Evolutionary conservation across 306 rosid genomes (phyloP).

Genomic region (Vicia villosa): DNA sequence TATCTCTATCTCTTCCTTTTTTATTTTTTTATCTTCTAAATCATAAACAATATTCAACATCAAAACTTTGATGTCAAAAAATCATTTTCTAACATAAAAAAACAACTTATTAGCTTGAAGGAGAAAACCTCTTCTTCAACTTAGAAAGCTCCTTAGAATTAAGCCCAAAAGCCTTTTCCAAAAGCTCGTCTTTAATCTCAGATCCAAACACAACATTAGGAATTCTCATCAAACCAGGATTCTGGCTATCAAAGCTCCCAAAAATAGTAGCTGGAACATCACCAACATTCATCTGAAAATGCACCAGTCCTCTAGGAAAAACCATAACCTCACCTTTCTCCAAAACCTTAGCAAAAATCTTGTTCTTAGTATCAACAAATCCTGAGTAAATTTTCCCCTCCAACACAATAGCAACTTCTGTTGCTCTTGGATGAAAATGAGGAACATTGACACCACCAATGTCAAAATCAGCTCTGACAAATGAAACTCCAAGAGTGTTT

Average conservation of each 20-base stretch:
- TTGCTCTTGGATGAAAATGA: slow-evolving; percentile 87
- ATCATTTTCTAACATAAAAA: background rate
- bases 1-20: too few species aligned
- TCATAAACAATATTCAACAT: background rate
- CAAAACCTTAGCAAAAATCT: slow-evolving; percentile 73
- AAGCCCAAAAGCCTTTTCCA: slow-evolving; percentile 90
- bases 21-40: too few species aligned
- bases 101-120: slow-evolving; percentile 30
- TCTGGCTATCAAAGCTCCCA: slow-evolving; percentile 93
- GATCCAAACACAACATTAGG: slow-evolving; percentile 78
- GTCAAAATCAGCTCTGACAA: slow-evolving; percentile 80
- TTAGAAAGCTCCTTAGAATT: slow-evolving; percentile 59
- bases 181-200: slow-evolving; percentile 70
- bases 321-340: slow-evolving; percentile 93
- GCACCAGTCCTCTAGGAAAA: slow-evolving; percentile 82
- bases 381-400: slow-evolving; percentile 83
- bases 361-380: slow-evolving; percentile 71
- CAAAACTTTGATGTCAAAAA: background rate
- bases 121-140: slow-evolving; percentile 61
- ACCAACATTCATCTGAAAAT: slow-evolving; percentile 94
- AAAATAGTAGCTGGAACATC: slow-evolving; percentile 70
- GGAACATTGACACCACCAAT: slow-evolving; percentile 84
- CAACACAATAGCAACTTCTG: slow-evolving; percentile 77
- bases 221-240: slow-evolving; percentile 76
- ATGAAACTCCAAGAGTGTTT: slow-evolving; percentile 86